Conservation (phyloP, 2,329 filamentous ascomycete species). For the Lecanicillium sp. region DNA sequence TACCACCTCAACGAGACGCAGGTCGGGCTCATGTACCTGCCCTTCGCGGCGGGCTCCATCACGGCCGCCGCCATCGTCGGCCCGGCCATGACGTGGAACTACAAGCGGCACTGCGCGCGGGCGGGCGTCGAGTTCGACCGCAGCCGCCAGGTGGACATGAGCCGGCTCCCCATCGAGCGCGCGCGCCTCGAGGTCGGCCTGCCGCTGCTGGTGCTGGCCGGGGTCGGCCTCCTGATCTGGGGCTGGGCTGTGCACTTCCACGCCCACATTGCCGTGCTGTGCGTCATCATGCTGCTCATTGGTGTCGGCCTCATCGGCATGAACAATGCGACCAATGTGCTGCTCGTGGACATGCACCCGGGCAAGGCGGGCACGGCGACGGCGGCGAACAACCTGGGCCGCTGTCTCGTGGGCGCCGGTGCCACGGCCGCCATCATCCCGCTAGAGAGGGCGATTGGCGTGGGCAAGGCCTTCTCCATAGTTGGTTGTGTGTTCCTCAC, state of each 20-base stretch:
- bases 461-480: conserved; percentile 47
- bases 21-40: conserved; percentile 49
- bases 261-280: conserved; percentile 39
- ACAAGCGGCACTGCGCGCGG: conserved; percentile 50
- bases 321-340: conserved; percentile 45
- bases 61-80: conserved; percentile 43
- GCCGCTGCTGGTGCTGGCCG: conserved; percentile 45
- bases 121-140: conserved; percentile 48
- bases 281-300: conserved; percentile 40
- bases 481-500: conserved; percentile 37
- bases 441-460: conserved; percentile 44
- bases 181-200: conserved; percentile 44
- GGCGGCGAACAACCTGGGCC: conserved; percentile 49
- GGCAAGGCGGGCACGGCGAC: conserved; percentile 46
- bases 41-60: conserved; percentile 44
- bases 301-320: conserved; percentile 47
- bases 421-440: conserved; percentile 46
- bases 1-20: conserved; percentile 55
- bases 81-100: conserved; percentile 60
- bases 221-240: conserved; percentile 41
- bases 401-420: conserved; percentile 50
- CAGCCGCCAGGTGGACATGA: conserved; percentile 44
- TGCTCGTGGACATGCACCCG: conserved; percentile 53
- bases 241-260: conserved; percentile 44
- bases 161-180: conserved; percentile 45